A percentile compares a stretch with the other conserved stretches of the same genome.
These are phyloP conservation scores for Leccinum pseudoinsigne DNA, from an alignment of 1,284 basidiomycete genomes.

Conservation along the genomic window DNA sequence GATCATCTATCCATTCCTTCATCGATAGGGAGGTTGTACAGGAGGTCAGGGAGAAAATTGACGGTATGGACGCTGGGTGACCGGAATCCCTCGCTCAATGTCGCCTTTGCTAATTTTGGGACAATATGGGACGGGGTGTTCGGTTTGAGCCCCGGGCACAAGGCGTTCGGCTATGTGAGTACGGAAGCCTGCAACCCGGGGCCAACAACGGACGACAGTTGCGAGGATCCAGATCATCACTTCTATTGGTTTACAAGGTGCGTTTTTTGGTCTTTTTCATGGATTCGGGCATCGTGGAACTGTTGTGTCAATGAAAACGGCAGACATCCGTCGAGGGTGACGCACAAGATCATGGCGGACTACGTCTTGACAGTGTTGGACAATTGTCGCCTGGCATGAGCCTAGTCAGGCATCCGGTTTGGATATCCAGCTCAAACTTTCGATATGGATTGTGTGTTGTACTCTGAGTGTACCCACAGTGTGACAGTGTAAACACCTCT, in stretches of 20 bases:
- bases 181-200: slow-evolving; percentile 38
- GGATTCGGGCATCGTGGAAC: not conserved
- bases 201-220: slow-evolving; percentile 34
- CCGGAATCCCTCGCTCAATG: slow-evolving; percentile 31
- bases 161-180: slow-evolving; percentile 48
- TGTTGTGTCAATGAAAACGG: not conserved
- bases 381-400: slow-evolving; percentile 26
- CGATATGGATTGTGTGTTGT: not conserved
- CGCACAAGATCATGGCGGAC: slow-evolving; percentile 47
- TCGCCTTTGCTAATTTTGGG: slow-evolving; percentile 46
- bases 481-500: not conserved
- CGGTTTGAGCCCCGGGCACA: slow-evolving; percentile 40
- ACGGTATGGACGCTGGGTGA: no score
- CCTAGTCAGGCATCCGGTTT: not conserved
- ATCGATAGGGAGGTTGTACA: slow-evolving; percentile 1
- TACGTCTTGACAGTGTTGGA: slow-evolving; percentile 45
- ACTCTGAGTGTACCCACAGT: not conserved
- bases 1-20: not conserved
- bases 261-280: slow-evolving; percentile 16
- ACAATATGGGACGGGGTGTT: slow-evolving; percentile 48
- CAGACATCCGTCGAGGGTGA: slow-evolving; percentile 45
- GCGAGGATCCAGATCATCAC: slow-evolving; percentile 45
- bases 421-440: not conserved
- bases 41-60: no score
- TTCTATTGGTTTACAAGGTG: slow-evolving; percentile 54